Evolutionary conservation across 305 asterid genomes (phyloP).

Genomic region (Fraxinus nigra): DNA sequence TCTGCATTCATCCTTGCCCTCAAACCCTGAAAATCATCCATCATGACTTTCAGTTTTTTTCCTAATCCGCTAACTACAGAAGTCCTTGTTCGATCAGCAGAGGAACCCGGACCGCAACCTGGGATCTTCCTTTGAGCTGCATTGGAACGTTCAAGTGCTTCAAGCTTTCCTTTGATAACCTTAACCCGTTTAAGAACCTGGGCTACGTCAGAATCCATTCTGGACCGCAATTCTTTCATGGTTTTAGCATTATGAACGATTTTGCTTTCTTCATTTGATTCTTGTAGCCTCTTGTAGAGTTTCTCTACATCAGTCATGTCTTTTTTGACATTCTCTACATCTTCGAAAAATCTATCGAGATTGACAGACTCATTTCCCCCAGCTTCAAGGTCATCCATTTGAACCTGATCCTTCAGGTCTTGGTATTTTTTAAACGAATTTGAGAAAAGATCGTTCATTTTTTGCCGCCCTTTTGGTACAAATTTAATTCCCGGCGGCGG

Average conservation of each 20-base stretch:
- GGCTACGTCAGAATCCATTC: conserved; percentile 66
- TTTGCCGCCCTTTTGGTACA: conserved; percentile 8
- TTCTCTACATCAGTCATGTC: conserved; percentile 64
- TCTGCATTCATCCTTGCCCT: conserved; percentile 63
- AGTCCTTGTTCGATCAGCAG: conserved; percentile 65
- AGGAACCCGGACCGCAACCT: conserved; percentile 68
- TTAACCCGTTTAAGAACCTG: conserved; percentile 61
- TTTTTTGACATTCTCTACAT: conserved; percentile 61
- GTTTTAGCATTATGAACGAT: conserved; percentile 50
- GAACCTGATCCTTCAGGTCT: conserved; percentile 39
- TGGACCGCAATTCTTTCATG: conserved; percentile 57
- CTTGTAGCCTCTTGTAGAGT: conserved; percentile 55
- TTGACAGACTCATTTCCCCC: conserved; percentile 49
- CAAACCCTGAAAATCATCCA: conserved; percentile 79
- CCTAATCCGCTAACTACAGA: conserved; percentile 76
- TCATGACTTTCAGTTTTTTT: conserved; percentile 58
- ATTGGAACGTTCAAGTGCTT: conserved; percentile 60
- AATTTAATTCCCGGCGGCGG: not conserved
- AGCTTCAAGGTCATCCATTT: conserved; percentile 55
- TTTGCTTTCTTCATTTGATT: conserved; percentile 57
- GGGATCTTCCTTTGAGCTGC: conserved; percentile 46
- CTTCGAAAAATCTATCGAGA: conserved; percentile 62
- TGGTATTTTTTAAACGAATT: conserved; percentile 61
- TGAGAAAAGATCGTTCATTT: conserved; percentile 88
- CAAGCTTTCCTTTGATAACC: conserved; percentile 56